A percentile compares a stretch with the other conserved stretches of the same genome.
Evolutionary conservation across 805 yeast species (phyloP).

Genomic region (Saturnispora besseyi): DNA sequence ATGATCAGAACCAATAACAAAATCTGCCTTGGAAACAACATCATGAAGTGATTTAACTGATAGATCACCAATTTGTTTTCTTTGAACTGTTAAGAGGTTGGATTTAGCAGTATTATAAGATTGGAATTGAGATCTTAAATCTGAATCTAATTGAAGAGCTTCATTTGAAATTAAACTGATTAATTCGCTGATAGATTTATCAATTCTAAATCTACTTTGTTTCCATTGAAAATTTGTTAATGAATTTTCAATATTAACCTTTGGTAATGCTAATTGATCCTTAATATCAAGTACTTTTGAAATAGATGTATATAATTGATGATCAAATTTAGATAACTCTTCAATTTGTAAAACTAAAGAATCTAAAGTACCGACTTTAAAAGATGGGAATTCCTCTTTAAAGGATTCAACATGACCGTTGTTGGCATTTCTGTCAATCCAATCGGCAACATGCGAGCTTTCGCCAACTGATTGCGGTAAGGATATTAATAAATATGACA

Average conservation of each 20-base stretch:
- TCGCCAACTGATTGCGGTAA: slow-evolving; percentile 24
- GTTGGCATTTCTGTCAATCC: slow-evolving; percentile 48
- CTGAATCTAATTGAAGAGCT: slow-evolving; percentile 75
- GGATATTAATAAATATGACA: slow-evolving; percentile 21
- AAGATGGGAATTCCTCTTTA: slow-evolving; percentile 61
- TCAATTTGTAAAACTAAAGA: slow-evolving; percentile 85
- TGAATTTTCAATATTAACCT: background rate
- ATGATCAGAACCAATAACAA: slow-evolving; percentile 80
- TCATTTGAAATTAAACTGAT: slow-evolving; percentile 64
- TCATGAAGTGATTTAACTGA: slow-evolving; percentile 87
- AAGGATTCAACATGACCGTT: slow-evolving; percentile 52
- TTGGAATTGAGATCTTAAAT: slow-evolving; percentile 68
- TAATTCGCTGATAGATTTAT: slow-evolving; percentile 71
- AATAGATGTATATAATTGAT: slow-evolving; percentile 62
- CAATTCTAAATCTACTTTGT: slow-evolving; percentile 74
- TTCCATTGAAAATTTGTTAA: slow-evolving; percentile 65
- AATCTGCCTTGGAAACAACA: slow-evolving; percentile 72
- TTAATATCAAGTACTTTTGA: slow-evolving; percentile 72
- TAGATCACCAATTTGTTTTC: slow-evolving; percentile 89
- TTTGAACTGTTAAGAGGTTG: slow-evolving; percentile 76
- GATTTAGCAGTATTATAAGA: slow-evolving; percentile 76
- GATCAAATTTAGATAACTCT: slow-evolving; percentile 74
- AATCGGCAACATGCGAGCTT: slow-evolving; percentile 28
- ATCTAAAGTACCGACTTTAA: slow-evolving; percentile 93
- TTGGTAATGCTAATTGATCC: slow-evolving; percentile 28